Evolutionary conservation across 148 eudicot genomes (phyloP), one percentile per base, ranked within the genome.

Genomic region (Camellia sinensis): DNA sequence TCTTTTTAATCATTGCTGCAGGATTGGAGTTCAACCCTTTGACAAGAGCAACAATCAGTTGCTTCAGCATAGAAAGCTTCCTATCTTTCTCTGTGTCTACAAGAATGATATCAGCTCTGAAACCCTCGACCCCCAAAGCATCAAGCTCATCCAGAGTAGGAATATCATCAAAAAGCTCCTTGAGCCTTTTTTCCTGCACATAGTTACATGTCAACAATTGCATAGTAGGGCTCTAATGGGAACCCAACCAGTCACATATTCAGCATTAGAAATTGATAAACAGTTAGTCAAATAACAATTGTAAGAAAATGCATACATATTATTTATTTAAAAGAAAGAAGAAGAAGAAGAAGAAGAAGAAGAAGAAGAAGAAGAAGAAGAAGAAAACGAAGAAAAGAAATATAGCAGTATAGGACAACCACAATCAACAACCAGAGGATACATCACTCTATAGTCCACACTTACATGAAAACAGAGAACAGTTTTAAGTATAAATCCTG

Each of bases 61-160:
- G 98, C 88, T 91, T 96, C 80, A 96, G 86, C 94, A 88, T 91
- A 73, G 89, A 90, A 86, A 96, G 94, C 86, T 96, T 96, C 88
- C 89, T 96, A 84, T 94, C 98, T 86, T 92, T 94, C 87, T 85
- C 89, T 44, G 84, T 83, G 89, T 96, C 97, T 60, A 96, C 97
- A 88, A 96, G 87, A 69, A 96, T 92, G 60, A 90, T 82, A 82
- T 96, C 98, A 57, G 93, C 90, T 84, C 91, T 86, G 48, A 89
- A 79, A 75, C 95, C 98, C 69, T 92, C 95, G 78, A 81, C 85
- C 81, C 93, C 99, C 89, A 93, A 78, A 73, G 86, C 85, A 73
- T 80, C 86, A 79, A 95, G 89, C 88, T 95, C 97, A 59, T 93
- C 97, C 82, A 95, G 80, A 57, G 94, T 86, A 69, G 99, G 99